phyloP scores from a whole-genome alignment of 345 rosid species.

The Aegle marmelos region DNA sequence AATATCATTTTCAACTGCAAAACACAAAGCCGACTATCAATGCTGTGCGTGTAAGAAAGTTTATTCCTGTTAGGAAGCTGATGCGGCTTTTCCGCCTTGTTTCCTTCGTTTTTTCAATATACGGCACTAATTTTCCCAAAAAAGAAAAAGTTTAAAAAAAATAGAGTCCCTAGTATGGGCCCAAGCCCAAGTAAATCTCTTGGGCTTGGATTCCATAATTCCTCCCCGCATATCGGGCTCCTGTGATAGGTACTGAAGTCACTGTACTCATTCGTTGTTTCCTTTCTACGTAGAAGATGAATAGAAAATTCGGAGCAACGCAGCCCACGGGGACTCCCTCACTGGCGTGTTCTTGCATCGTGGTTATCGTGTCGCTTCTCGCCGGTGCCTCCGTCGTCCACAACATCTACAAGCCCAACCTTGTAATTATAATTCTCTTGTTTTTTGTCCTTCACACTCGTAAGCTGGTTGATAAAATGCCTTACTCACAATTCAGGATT shows the following conservation, averaged over 20 bases:
- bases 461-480: conserved; percentile 47
- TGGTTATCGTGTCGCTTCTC: conserved; percentile 62
- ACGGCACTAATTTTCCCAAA: no score
- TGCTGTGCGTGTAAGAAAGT: no score
- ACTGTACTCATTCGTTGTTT: background rate
- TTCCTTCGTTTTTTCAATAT: no score
- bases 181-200: no score
- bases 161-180: no score
- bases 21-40: background rate
- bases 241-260: background rate
- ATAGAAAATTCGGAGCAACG: conserved; percentile 45
- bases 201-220: no score
- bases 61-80: no score
- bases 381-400: conserved; percentile 75
- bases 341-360: conserved; percentile 51
- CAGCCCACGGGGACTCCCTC: conserved; percentile 74
- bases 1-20: background rate
- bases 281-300: conserved; percentile 22
- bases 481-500: background rate
- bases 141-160: no score
- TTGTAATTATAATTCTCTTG: conserved; percentile 27
- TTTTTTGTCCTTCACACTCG: background rate
- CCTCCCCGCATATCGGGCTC: no score
- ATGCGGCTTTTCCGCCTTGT: no score
- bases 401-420: conserved; percentile 64